phyloP scores from a whole-genome alignment of 108 stramenopile genomes.

The Hondaea fermentalgiana region DNA sequence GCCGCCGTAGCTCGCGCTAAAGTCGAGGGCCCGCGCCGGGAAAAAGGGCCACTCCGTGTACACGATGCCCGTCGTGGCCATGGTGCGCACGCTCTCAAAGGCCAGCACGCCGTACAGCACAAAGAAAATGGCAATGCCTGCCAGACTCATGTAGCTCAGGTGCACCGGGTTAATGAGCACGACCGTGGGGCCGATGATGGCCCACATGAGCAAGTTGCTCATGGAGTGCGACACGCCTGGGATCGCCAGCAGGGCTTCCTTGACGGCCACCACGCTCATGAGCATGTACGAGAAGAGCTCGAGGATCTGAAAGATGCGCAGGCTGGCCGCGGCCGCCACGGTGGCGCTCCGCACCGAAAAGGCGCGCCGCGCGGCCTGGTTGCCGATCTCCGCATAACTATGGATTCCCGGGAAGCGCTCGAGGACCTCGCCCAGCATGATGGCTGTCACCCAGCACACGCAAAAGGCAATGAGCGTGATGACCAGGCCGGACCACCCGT shows the following conservation, averaged over 20 bases:
- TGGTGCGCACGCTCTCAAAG: neutral
- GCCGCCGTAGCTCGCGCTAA: neutral
- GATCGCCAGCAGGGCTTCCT: neutral
- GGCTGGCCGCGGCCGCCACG: neutral
- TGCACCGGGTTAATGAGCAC: neutral
- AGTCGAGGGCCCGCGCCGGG: neutral
- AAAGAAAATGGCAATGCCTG: neutral
- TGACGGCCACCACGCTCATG: neutral
- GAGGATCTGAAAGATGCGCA: conserved; percentile 9
- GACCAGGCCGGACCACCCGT: neutral
- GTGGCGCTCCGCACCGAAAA: neutral
- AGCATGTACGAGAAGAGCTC: conserved; percentile 7
- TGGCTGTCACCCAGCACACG: conserved; percentile 5
- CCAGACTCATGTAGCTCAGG: conserved; percentile 6
- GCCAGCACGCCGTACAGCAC: neutral
- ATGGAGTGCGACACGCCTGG: neutral
- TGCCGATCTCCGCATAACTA: neutral
- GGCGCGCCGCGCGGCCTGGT: neutral
- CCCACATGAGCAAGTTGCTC: neutral
- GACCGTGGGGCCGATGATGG: neutral
- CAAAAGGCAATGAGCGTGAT: neutral
- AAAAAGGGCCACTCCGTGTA: neutral
- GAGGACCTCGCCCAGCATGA: neutral
- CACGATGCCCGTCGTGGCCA: neutral
- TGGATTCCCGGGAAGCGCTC: neutral